These are phyloP conservation scores for Sclerotiophoma versabilis DNA, from an alignment of 2,329 filamentous ascomycete genomes.

Conservation along the genomic window DNA sequence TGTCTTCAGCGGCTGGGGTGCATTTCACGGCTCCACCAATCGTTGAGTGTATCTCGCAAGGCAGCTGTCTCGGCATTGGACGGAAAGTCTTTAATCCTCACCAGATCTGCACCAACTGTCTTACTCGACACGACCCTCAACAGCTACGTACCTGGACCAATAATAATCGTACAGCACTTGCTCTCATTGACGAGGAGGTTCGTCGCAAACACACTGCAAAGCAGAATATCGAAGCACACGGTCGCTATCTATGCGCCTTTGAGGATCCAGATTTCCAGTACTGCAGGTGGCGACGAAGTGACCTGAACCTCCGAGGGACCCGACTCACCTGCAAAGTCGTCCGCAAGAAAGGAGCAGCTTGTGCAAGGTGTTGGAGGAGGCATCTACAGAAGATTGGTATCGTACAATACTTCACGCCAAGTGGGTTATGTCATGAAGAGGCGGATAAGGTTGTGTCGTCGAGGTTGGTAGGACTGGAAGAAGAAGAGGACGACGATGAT, in stretches of 20 bases:
- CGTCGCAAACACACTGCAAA: slow-evolving; percentile 28
- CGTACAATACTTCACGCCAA: slow-evolving; percentile 37
- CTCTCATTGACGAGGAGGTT: slow-evolving; percentile 30
- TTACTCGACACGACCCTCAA: slow-evolving; percentile 34
- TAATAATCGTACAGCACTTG: slow-evolving; percentile 20
- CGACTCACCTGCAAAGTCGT: slow-evolving; percentile 29
- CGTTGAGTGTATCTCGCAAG: slow-evolving; percentile 30
- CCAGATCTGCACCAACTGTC: slow-evolving; percentile 32
- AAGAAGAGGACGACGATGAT: slow-evolving; percentile 34
- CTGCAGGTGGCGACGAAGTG: slow-evolving; percentile 33
- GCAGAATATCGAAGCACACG: slow-evolving; percentile 32
- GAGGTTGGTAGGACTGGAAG: slow-evolving; percentile 26
- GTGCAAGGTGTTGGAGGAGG: slow-evolving; percentile 33
- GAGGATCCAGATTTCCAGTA: slow-evolving; percentile 38
- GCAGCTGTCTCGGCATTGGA: slow-evolving; percentile 37
- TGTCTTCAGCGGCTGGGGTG: slow-evolving; percentile 23
- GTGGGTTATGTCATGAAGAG: slow-evolving; percentile 40
- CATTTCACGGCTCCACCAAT: slow-evolving; percentile 35
- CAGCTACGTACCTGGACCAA: slow-evolving; percentile 32
- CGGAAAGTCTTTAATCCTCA: slow-evolving; percentile 32
- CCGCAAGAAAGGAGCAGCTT: slow-evolving; percentile 31
- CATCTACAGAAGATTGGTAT: slow-evolving; percentile 33
- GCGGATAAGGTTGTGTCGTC: slow-evolving; percentile 27
- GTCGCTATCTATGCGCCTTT: slow-evolving; percentile 34
- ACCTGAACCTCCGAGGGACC: slow-evolving; percentile 36